phyloP scores from a whole-genome alignment of 2,329 filamentous ascomycete genomes.

The Cladosporium halotolerans region DNA sequence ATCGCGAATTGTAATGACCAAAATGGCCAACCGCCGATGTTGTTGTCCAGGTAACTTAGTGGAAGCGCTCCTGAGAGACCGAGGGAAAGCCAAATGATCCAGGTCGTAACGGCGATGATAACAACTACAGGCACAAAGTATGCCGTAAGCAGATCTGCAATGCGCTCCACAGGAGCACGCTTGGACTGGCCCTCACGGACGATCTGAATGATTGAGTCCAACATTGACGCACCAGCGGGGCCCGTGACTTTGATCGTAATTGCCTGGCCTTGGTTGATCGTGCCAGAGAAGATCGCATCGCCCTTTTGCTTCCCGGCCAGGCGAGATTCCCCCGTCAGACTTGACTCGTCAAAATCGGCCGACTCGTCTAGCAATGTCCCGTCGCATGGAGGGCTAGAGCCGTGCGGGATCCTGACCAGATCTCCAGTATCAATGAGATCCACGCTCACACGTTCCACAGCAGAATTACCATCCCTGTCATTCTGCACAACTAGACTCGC shows the following conservation, averaged over 20 bases:
- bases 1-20: slow-evolving; percentile 81
- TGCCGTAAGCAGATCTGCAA: slow-evolving; percentile 65
- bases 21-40: slow-evolving; percentile 58
- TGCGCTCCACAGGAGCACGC: slow-evolving; percentile 67
- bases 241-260: slow-evolving; percentile 61
- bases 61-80: slow-evolving; percentile 56
- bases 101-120: slow-evolving; percentile 62
- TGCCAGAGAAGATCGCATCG: slow-evolving; percentile 65
- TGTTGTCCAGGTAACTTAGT: slow-evolving; percentile 43
- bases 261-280: slow-evolving; percentile 63
- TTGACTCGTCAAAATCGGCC: slow-evolving; percentile 78
- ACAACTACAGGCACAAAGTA: slow-evolving; percentile 73
- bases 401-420: slow-evolving; percentile 65
- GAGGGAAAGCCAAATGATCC: slow-evolving; percentile 64
- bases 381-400: slow-evolving; percentile 78
- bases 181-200: slow-evolving; percentile 72
- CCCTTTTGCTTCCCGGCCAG: slow-evolving; percentile 57
- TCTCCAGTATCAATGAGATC: slow-evolving; percentile 58
- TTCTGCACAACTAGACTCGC: slow-evolving; percentile 57
- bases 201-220: slow-evolving; percentile 71
- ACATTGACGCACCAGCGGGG: slow-evolving; percentile 63
- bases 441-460: slow-evolving; percentile 43
- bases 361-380: slow-evolving; percentile 54
- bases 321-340: slow-evolving; percentile 72
- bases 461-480: slow-evolving; percentile 17